Conservation (phyloP, 192 early-diverging fungal species). For the Backusella macrospora region DNA sequence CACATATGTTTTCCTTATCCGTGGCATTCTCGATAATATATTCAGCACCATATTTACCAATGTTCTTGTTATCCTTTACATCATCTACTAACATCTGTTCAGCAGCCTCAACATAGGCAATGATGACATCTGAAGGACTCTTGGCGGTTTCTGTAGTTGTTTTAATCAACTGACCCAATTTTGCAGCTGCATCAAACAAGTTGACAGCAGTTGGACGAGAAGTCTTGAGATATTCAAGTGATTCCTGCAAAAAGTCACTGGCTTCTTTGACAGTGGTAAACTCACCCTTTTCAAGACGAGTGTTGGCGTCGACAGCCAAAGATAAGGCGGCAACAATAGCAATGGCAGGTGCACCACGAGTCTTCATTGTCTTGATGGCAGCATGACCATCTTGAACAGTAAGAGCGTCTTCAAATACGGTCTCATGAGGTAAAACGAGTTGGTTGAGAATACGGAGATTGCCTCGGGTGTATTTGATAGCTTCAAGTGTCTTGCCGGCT, state of each 20-base stretch:
- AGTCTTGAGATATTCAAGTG: slow-evolving; percentile 80
- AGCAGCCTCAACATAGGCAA: slow-evolving; percentile 70
- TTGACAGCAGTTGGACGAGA: slow-evolving; percentile 97
- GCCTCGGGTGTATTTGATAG: slow-evolving; percentile 56
- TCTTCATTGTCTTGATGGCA: slow-evolving; percentile 94
- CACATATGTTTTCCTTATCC: slow-evolving; percentile 47
- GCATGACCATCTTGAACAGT: slow-evolving; percentile 74
- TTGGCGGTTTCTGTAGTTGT: slow-evolving; percentile 27
- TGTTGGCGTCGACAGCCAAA: slow-evolving; percentile 77
- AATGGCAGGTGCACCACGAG: slow-evolving; percentile 92
- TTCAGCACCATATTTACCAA: slow-evolving; percentile 81
- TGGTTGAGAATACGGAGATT: slow-evolving; percentile 86
- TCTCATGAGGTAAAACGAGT: slow-evolving; percentile 85
- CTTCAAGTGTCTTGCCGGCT: slow-evolving; percentile 45
- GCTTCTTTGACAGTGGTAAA: slow-evolving; percentile 46
- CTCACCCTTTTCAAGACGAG: slow-evolving; percentile 24
- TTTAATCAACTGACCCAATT: slow-evolving; percentile 47
- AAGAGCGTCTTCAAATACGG: slow-evolving; percentile 70
- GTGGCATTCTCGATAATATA: slow-evolving; percentile 60
- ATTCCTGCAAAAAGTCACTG: slow-evolving; percentile 52
- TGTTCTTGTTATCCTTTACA: slow-evolving; percentile 84
- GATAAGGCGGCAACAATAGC: slow-evolving; percentile 94
- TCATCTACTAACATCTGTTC: slow-evolving; percentile 87
- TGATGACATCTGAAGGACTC: slow-evolving; percentile 48
- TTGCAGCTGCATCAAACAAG: slow-evolving; percentile 84